Evolutionary conservation across 1,284 basidiomycete species (phyloP), one percentile per base, ranked within the genome.

Genomic region (Pseudozyma tsukubaensis): DNA sequence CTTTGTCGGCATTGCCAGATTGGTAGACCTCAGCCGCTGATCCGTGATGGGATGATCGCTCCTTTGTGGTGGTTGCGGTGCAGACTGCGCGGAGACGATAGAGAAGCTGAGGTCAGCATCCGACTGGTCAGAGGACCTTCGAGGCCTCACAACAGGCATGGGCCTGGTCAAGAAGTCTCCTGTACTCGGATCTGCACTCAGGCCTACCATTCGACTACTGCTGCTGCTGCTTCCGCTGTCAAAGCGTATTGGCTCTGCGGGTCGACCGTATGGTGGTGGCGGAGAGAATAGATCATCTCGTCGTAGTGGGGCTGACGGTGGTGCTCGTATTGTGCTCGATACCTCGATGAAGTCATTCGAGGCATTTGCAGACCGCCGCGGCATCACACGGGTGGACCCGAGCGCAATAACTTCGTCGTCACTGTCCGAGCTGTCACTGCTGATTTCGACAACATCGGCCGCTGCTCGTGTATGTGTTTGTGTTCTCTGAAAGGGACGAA

Each of bases 21-120:
- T 71, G 7, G 63, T 57, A 1, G 44, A 52, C 3, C 58, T 52
- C 32, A 74, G 29, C n/a, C 72, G 53, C 36, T 66, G 62, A 12
- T 74, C 63, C 14, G 72, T 74, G 57, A 74, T 74, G 0, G 72
- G 62, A 29, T 55, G 63, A 10, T 54, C 70, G 42, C 65, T 64
- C 21, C 65, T 53, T 21, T 43, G 49, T 9, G 44, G 47, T 7
- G 35, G 29, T 39, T 35, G 53, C 4, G 53, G 43, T n/a, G 52
- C 63, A 6, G 37, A 18, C 43, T 63, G 56, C 13, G 59, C 59
- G 7, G 69, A 63, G 0, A 59, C 44, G 7, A 64, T 42, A 11
- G 59, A 34, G 19, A 66, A 72, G 52, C 59, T 72, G 21, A 32
- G 39, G 43, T 62, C 69, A 42, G 50, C 40, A 44, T 54, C 61